Evolutionary conservation across 805 yeast genomes (phyloP), one percentile per base, ranked within the genome.

Genomic region (Lachancea meyersii): DNA sequence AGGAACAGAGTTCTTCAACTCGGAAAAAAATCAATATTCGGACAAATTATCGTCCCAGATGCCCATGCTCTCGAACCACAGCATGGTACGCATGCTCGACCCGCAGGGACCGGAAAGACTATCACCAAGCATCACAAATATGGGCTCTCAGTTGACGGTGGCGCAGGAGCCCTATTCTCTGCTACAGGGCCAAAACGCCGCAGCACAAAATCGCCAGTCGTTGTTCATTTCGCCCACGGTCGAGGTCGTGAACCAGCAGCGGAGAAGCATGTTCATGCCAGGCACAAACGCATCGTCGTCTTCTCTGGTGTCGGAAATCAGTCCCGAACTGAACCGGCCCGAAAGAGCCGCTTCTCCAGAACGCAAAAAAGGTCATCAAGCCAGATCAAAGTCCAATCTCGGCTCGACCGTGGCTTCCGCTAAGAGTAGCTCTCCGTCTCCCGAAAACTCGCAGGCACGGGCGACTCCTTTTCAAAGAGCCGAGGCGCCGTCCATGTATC

Each of bases 201-300:
- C 44, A 26, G 45, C 53, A 26, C 50, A 49, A 18, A 55, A 55
- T 35, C 64, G 66, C 47, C 60, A 57, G 43, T 64, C 67, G 2
- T 70, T 81, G 74, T 86, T 82, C 61, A 76, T 84, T 41, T 84
- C 93, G 2, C 95, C 95, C 26, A 86, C 94, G 1, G 80, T 80
- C 14, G 87, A 83, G 53, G 82, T 80, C 14, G 74, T 80, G 75
- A 68, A 69, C 43, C 73, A 72, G 51, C 69, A 64, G 51, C 61
- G 68, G 33, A 59, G 45, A 27, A 38, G 54, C 24, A 54, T 56
- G 36, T 57, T 69, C 4, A 45, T 55, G 18, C 46, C 42, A n/a
- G 41, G 44, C 30, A 5, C 13, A 5, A 46, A 45, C 28, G 33
- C 43, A 7, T 51, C 55, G 10, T 43, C 45, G 13, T 35, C 47